Evolutionary conservation across 306 rosid genomes (phyloP).

Genomic region (Lablab purpureus): DNA sequence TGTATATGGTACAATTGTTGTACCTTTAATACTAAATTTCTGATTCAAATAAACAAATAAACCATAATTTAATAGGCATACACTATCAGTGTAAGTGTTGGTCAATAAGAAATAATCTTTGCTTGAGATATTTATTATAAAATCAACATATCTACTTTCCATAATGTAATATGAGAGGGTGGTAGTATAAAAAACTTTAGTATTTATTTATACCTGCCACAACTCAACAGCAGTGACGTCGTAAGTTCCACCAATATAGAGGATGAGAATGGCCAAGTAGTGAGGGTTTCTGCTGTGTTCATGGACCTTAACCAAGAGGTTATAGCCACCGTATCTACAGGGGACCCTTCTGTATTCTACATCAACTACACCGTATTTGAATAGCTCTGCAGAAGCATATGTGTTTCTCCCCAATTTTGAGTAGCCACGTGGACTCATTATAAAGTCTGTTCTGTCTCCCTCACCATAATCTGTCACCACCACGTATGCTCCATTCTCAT

Average conservation of each 20-base stretch:
- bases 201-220: slow-evolving; percentile 59
- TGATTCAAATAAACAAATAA: background rate
- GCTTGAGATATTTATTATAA: no score
- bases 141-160: no score
- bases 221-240: slow-evolving; percentile 66
- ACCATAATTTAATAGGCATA: background rate
- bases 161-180: no score
- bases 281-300: slow-evolving; percentile 65
- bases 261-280: slow-evolving; percentile 65
- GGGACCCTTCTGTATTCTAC: slow-evolving; percentile 58
- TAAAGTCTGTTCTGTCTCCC: slow-evolving; percentile 62
- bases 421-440: slow-evolving; percentile 59
- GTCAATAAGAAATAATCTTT: no score
- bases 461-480: slow-evolving; percentile 62
- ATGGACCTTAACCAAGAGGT: slow-evolving; percentile 61
- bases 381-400: slow-evolving; percentile 52
- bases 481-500: slow-evolving; percentile 54
- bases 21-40: background rate
- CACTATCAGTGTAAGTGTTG: no score
- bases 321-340: slow-evolving; percentile 58
- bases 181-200: background rate
- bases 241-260: slow-evolving; percentile 63
- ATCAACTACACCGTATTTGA: slow-evolving; percentile 59
- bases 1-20: background rate
- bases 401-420: slow-evolving; percentile 45